A percentile compares a stretch with the other conserved stretches of the same genome.
These are phyloP conservation scores for Pseudogymnoascus destructans DNA, from an alignment of 2,329 filamentous ascomycete genomes.

Conservation along the genomic window DNA sequence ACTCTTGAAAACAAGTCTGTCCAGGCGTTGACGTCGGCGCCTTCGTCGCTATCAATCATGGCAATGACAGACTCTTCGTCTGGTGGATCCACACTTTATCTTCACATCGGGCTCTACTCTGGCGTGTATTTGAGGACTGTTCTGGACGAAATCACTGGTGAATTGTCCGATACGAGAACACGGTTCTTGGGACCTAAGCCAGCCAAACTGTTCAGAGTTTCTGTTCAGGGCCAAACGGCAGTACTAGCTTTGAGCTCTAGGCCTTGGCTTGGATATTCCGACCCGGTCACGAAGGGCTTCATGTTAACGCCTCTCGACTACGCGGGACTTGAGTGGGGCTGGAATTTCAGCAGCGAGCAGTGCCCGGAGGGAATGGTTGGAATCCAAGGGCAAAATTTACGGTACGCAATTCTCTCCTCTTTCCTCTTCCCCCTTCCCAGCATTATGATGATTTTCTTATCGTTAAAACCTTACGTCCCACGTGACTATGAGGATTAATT, in stretches of 20 bases:
- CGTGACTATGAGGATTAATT: conserved; percentile 38
- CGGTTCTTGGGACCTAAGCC: conserved; percentile 87
- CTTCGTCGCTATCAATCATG: conserved; percentile 81
- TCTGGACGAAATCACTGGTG: conserved; percentile 87
- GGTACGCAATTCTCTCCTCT: conserved; percentile 44
- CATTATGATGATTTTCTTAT: conserved; percentile 33
- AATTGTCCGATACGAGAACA: conserved; percentile 85
- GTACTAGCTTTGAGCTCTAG: conserved; percentile 83
- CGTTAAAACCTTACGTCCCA: conserved; percentile 27
- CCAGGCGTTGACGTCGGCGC: conserved; percentile 81
- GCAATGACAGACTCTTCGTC: conserved; percentile 89
- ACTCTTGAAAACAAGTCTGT: conserved; percentile 90
- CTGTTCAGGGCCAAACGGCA: conserved; percentile 69
- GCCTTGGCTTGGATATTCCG: conserved; percentile 92
- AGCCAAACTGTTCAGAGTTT: conserved; percentile 83
- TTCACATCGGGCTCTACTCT: conserved; percentile 91
- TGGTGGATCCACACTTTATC: conserved; percentile 75
- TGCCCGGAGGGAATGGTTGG: conserved; percentile 90
- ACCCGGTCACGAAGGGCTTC: conserved; percentile 74
- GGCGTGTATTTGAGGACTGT: conserved; percentile 94
- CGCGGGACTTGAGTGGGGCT: conserved; percentile 77
- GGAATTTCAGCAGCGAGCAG: conserved; percentile 93
- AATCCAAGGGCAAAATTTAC: conserved; percentile 74
- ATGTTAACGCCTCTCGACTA: conserved; percentile 89
- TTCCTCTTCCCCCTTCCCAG: conserved; percentile 13